phyloP scores from a whole-genome alignment of 805 yeast species.

The Cyberlindnera nakhonratchasimensis region DNA sequence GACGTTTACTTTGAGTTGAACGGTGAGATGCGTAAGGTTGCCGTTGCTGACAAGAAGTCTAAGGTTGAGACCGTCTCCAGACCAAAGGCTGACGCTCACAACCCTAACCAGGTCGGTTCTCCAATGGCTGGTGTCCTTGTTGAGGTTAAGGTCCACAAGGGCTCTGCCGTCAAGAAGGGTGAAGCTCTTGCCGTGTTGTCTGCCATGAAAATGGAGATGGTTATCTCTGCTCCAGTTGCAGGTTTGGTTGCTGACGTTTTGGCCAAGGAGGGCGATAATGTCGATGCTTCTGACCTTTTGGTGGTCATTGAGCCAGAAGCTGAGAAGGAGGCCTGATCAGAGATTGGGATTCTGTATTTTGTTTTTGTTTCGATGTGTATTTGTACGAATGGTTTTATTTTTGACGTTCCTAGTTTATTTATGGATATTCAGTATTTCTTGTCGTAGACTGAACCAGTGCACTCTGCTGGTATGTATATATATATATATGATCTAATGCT shows the following conservation, averaged over 20 bases:
- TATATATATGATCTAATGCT: too few species aligned
- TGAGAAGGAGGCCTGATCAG: slow-evolving; percentile 11
- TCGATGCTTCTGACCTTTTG: slow-evolving; percentile 89
- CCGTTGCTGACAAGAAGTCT: slow-evolving; percentile 83
- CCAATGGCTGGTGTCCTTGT: slow-evolving; percentile 99
- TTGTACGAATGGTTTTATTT: background rate
- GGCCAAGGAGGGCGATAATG: slow-evolving; percentile 89
- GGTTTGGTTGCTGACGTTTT: slow-evolving; percentile 78
- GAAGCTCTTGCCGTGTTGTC: slow-evolving; percentile 90
- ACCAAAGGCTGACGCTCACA: slow-evolving; percentile 85
- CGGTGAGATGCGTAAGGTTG: slow-evolving; percentile 96
- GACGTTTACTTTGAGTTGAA: slow-evolving; percentile 97
- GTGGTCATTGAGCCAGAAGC: slow-evolving; percentile 45
- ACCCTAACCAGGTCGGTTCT: slow-evolving; percentile 92
- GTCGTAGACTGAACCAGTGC: too few species aligned
- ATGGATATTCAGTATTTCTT: background rate
- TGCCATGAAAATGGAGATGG: slow-evolving; percentile 99
- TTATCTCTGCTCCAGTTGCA: slow-evolving; percentile 83
- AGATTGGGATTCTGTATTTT: background rate
- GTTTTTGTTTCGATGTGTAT: background rate
- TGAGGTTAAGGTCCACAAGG: slow-evolving; percentile 88
- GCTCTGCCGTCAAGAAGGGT: slow-evolving; percentile 90
- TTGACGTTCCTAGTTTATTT: background rate
- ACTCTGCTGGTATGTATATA: background rate
- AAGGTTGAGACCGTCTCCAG: slow-evolving; percentile 82